Percentiles rank a stretch among this genome's conserved stretches.
These are phyloP conservation scores for Mytilinidion resinicola DNA, from an alignment of 495 filamentous ascomycete species.

Conservation along the genomic window DNA sequence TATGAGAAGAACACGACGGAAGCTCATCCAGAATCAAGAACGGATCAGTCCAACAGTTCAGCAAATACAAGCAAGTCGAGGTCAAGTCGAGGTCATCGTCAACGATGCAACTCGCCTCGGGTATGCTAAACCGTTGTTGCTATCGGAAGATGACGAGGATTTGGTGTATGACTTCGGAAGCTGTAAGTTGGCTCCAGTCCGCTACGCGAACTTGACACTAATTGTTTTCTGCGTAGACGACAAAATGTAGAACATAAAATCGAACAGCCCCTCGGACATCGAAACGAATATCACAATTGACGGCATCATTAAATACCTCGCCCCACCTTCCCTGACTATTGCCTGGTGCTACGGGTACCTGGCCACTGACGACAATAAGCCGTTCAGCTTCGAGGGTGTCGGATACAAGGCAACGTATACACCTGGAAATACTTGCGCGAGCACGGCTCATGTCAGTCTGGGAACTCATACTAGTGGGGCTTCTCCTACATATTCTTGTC, in stretches of 20 bases:
- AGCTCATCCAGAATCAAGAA: no score
- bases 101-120: constrained; percentile 12
- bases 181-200: no score
- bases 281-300: no score
- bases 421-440: constrained; percentile 3
- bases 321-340: no score
- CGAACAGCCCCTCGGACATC: no score
- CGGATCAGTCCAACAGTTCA: neutral
- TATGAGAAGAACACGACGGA: no score
- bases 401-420: constrained; percentile 2
- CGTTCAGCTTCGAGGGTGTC: neutral
- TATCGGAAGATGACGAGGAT: neutral
- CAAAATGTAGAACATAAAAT: no score
- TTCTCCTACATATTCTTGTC: constrained; percentile 31
- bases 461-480: constrained; percentile 26
- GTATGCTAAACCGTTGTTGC: constrained; percentile 5
- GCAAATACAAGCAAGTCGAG: constrained; percentile 5
- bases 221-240: no score
- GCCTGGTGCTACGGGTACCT: neutral
- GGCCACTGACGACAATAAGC: neutral
- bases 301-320: no score
- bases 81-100: no score
- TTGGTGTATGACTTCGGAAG: no score
- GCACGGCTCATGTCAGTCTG: constrained; percentile 11
- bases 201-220: no score